Conservation (phyloP, 2,329 filamentous ascomycete genomes). For the Byssoonygena ceratinophila region DNA sequence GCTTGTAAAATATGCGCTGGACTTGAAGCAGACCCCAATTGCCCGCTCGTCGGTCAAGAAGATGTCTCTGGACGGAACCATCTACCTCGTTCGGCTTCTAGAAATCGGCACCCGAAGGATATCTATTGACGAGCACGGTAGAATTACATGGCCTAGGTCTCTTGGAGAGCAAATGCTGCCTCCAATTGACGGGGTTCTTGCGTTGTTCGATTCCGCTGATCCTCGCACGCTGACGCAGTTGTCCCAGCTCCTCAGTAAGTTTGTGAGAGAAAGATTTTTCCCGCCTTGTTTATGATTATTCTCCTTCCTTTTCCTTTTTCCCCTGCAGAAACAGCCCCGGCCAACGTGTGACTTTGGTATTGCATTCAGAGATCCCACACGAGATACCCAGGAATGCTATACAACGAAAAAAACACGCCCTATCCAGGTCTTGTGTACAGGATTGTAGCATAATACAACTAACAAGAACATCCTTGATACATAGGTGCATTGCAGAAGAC, state of each 20-base stretch:
- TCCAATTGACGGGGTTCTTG: constrained; percentile 68
- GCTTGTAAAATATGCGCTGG: constrained; percentile 49
- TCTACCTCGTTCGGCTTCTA: constrained; percentile 48
- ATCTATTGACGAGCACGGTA: constrained; percentile 39
- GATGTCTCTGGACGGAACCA: constrained; percentile 46
- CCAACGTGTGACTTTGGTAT: not conserved
- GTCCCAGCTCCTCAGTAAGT: constrained; percentile 68
- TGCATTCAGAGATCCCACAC: too few relatives aligned
- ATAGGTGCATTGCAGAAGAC: constrained; percentile 64
- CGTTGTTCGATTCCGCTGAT: constrained; percentile 80
- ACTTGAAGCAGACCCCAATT: constrained; percentile 38
- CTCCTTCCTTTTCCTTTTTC: constrained; percentile 14
- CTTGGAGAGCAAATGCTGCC: constrained; percentile 59
- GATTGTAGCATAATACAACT: constrained; percentile 1
- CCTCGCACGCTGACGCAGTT: constrained; percentile 63
- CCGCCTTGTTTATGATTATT: constrained; percentile 14
- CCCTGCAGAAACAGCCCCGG: not conserved
- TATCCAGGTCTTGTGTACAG: not conserved
- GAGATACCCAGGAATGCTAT: too few relatives aligned
- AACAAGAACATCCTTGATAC: constrained; percentile 11
- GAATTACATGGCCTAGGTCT: constrained; percentile 42
- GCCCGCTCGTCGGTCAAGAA: constrained; percentile 40
- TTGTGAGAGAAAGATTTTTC: constrained; percentile 7
- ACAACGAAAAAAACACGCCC: too few relatives aligned
- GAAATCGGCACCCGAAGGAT: constrained; percentile 47